Evolutionary conservation across 2,329 filamentous ascomycete species (phyloP).

Genomic region (Aplosporella prunicola): DNA sequence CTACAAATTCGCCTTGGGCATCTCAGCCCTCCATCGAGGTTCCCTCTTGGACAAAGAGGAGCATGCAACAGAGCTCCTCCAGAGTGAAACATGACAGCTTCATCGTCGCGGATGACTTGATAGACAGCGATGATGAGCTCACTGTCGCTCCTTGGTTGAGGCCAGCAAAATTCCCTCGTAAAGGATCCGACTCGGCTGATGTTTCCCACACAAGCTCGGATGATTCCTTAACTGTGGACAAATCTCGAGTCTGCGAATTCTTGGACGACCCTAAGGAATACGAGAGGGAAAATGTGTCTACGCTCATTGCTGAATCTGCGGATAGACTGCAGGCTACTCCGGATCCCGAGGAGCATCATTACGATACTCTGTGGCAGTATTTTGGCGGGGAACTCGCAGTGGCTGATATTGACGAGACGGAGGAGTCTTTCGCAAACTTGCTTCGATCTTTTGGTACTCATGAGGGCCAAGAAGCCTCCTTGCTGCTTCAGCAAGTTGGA

Average conservation of each 20-base stretch:
- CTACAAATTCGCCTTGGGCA: background rate
- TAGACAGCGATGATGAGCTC: conserved; percentile 11
- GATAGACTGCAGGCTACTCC: background rate
- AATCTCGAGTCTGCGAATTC: background rate
- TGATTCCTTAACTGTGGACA: background rate
- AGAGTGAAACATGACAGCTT: conserved; percentile 20
- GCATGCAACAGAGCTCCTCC: conserved; percentile 6
- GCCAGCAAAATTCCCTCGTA: background rate
- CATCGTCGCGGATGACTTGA: conserved; percentile 20
- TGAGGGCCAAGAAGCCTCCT: no score
- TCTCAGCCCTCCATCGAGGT: conserved; percentile 11
- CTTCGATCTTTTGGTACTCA: conserved; percentile 8
- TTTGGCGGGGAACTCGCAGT: conserved; percentile 15
- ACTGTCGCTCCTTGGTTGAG: conserved; percentile 9
- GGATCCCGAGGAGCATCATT: background rate
- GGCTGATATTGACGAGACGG: conserved; percentile 23
- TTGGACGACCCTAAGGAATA: no score
- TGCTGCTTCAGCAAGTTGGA: no score
- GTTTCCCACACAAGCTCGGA: background rate
- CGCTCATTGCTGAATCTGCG: background rate
- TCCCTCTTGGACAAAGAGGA: conserved; percentile 14
- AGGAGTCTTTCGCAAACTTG: conserved; percentile 17
- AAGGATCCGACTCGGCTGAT: background rate
- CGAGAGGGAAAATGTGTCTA: background rate
- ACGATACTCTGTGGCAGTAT: conserved; percentile 12